Evolutionary conservation across 495 filamentous ascomycete genomes (phyloP).

Genomic region (Pseudevernia furfuracea): DNA sequence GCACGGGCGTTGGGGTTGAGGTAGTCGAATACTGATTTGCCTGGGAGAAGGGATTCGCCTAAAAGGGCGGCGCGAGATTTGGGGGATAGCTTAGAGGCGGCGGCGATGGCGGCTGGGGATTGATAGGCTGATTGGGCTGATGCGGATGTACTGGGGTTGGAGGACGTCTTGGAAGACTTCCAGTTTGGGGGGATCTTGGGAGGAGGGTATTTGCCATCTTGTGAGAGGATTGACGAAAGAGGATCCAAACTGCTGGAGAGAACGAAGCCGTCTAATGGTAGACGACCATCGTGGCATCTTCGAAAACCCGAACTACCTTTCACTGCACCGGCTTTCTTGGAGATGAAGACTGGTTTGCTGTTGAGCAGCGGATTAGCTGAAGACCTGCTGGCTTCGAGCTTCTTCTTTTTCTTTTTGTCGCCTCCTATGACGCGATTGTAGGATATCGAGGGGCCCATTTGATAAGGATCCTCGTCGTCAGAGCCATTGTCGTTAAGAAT

Average conservation of each 20-base stretch:
- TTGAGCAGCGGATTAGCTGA: conserved; percentile 58
- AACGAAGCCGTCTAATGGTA: conserved; percentile 80
- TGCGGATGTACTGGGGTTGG: conserved; percentile 22
- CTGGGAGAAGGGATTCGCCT: conserved; percentile 73
- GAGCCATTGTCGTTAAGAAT: conserved; percentile 91
- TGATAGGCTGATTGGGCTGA: conserved; percentile 42
- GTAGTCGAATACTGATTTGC: conserved; percentile 94
- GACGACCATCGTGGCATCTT: conserved; percentile 82
- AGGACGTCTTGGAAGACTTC: conserved; percentile 56
- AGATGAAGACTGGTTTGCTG: conserved; percentile 67
- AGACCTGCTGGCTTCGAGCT: conserved; percentile 34
- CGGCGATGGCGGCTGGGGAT: conserved; percentile 67
- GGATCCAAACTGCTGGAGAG: conserved; percentile 52
- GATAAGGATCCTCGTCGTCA: conserved; percentile 95
- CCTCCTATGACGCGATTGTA: conserved; percentile 79
- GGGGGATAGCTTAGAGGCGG: conserved; percentile 68
- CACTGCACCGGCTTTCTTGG: conserved; percentile 58
- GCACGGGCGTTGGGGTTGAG: conserved; percentile 75
- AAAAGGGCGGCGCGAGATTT: conserved; percentile 72
- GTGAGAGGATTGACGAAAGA: conserved; percentile 44
- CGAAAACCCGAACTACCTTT: conserved; percentile 52
- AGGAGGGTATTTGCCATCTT: conserved; percentile 60
- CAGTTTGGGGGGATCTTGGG: conserved; percentile 71
- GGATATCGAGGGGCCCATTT: conserved; percentile 82
- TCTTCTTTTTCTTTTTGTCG: conserved; percentile 75